A percentile compares a stretch with the other conserved stretches of the same genome.
Evolutionary conservation across 257 asterid genomes (phyloP).

Genomic region (Solanum clarkiae): DNA sequence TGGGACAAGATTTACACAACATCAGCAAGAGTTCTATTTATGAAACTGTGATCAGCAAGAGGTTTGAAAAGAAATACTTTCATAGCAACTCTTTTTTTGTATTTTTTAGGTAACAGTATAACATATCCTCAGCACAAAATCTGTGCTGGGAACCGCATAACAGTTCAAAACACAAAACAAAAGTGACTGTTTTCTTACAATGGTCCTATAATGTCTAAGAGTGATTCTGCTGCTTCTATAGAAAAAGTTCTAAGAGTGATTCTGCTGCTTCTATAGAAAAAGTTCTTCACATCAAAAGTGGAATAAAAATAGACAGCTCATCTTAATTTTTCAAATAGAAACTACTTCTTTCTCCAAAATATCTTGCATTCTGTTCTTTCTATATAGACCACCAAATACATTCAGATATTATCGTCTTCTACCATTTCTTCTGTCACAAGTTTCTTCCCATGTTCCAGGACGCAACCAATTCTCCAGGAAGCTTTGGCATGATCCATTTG

Average conservation of each 20-base stretch:
- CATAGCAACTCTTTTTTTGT: background rate
- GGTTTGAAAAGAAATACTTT: background rate
- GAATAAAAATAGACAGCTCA: background rate
- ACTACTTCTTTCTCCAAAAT: background rate
- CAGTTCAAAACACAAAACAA: background rate
- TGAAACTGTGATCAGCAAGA: background rate
- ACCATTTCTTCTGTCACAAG: background rate
- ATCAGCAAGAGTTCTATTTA: background rate
- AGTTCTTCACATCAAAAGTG: background rate
- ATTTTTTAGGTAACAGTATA: background rate
- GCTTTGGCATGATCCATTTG: background rate
- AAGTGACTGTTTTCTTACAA: background rate
- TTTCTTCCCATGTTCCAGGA: background rate
- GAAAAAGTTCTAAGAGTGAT: background rate
- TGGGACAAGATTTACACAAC: constrained; percentile 10
- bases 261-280: background rate
- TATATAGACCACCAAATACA: background rate
- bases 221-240: background rate
- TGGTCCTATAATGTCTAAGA: background rate
- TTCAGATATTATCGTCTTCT: background rate
- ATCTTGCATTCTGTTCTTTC: background rate
- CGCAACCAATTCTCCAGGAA: background rate
- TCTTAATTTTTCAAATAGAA: background rate
- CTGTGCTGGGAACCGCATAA: background rate
- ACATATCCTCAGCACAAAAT: background rate